Base-by-base conservation (phyloP, 176 grass and related monocot genomes). In the Oryza officinalis region DNA sequence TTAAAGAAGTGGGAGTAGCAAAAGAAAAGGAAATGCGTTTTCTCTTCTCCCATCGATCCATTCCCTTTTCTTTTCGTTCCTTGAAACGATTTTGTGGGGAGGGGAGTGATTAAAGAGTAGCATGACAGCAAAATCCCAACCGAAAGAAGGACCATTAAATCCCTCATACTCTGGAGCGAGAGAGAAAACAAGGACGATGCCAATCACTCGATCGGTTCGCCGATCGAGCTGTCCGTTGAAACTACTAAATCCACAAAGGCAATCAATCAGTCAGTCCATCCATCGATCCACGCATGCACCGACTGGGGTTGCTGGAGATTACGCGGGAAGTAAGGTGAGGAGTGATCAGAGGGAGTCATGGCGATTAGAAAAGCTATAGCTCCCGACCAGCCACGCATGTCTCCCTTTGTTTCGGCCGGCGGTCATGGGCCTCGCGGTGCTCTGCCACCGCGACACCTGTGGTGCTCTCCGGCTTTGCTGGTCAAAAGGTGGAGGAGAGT, bases 111-210 rank as follows among this genome's bases (percentile, higher is more conserved):
- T 61, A 75, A 84, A 80, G 63, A 11, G n/a, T 49, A 33, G 74
- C 45, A 69, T 38, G 81, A 80, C 87, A 88, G 81, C 81, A 80
- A 88, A 84, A 40, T 33, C 20, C 63, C 63, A 89, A 73, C 81
- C n/a, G 59, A 60, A 75, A 63, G 37, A 1, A 38, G 33, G 32
- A 11, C 27, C 27, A 57, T 57, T 57, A 57, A 57, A 2, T 70
- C 84, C 81, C 81, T 69, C 77, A 71, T 71, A 85, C 82, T 70
- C 75, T 76, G 77, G 77, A 85, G 82, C 61, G 47, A 38, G 75
- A 63, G 75, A 50, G 37, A 25, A 68, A 49, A 37, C 12, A 32
- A 47, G 57, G 23, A 71, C 4, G 20, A 13, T 3, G 27, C 60
- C 81, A 88, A 89, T 84, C 81, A 80, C 37, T 63, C 14, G 5